A percentile compares a stretch with the other conserved stretches of the same genome.
Evolutionary conservation across 2,329 filamentous ascomycete genomes (phyloP).

Genomic region (Sporothrix pallida): DNA sequence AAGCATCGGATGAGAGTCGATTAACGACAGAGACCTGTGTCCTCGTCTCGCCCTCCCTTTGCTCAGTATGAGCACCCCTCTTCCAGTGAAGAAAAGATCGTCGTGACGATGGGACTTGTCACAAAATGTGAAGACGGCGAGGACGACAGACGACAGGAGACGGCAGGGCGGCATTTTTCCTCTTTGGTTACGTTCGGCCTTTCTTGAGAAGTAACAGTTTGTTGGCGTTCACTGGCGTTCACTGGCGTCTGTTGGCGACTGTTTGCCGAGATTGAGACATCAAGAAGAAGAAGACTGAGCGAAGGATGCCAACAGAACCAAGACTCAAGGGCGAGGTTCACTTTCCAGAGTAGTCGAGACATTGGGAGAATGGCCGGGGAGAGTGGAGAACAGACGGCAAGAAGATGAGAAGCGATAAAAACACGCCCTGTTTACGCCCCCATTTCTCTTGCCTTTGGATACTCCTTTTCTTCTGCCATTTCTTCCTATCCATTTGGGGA

Average conservation of each 20-base stretch:
- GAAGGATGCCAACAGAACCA: neutral
- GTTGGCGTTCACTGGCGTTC: neutral
- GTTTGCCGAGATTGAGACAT: conserved; percentile 1
- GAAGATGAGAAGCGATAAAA: neutral
- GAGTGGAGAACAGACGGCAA: neutral
- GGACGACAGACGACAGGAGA: neutral
- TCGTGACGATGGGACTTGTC: conserved; percentile 4
- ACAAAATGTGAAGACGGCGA: neutral
- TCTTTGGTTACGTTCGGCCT: neutral
- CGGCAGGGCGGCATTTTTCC: conserved; percentile 17
- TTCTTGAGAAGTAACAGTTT: neutral
- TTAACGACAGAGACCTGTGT: too few species aligned
- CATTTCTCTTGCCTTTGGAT: neutral
- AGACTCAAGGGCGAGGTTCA: conserved; percentile 3
- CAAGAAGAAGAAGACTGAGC: neutral
- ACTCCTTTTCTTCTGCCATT: neutral
- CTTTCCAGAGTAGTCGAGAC: conserved; percentile 30
- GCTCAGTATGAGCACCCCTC: neutral
- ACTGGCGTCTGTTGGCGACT: neutral
- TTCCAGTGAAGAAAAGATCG: conserved; percentile 13
- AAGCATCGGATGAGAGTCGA: too few species aligned
- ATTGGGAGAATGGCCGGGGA: conserved; percentile 30
- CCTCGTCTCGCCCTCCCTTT: neutral
- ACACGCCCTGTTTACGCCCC: conserved; percentile 3
- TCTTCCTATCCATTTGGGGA: neutral